Evolutionary conservation across 1,139 yeast genomes (phyloP).

Genomic region (Sugiyamaella japonica): DNA sequence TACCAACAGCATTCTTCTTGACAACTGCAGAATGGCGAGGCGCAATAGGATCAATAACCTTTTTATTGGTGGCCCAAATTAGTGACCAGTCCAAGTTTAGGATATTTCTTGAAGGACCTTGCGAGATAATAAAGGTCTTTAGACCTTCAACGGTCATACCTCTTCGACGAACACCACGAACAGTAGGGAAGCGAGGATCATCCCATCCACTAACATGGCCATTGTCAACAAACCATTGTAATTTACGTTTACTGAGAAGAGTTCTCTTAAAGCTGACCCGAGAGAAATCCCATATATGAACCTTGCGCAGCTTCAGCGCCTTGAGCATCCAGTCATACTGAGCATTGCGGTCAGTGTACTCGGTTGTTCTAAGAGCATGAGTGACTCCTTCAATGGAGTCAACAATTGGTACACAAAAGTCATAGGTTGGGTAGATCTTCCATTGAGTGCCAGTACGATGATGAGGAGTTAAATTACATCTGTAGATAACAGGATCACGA

Average conservation of each 20-base stretch:
- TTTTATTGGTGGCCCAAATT: conserved; percentile 96
- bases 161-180: conserved; percentile 97
- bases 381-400: conserved; percentile 96
- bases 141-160: conserved; percentile 99
- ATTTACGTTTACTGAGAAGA: conserved; percentile 88
- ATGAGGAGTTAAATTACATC: conserved; percentile 95
- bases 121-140: conserved; percentile 85
- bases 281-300: conserved; percentile 96
- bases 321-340: conserved; percentile 95
- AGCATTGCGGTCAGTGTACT: conserved; percentile 96
- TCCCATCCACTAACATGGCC: conserved; percentile 88
- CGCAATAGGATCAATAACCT: conserved; percentile 92
- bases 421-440: conserved; percentile 97
- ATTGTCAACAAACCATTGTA: conserved; percentile 97
- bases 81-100: conserved; percentile 95
- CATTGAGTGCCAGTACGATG: conserved; percentile 90
- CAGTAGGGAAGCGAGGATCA: conserved; percentile 99
- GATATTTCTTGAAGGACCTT: conserved; percentile 96
- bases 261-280: conserved; percentile 96
- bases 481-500: conserved; percentile 96
- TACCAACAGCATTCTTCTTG: conserved; percentile 57
- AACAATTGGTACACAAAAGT: conserved; percentile 96
- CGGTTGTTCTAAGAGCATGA: conserved; percentile 94
- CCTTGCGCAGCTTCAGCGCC: conserved; percentile 79
- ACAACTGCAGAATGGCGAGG: conserved; percentile 90